These are phyloP conservation scores for Fusarium acutatum DNA, from an alignment of 2,329 filamentous ascomycete species.

Conservation along the genomic window DNA sequence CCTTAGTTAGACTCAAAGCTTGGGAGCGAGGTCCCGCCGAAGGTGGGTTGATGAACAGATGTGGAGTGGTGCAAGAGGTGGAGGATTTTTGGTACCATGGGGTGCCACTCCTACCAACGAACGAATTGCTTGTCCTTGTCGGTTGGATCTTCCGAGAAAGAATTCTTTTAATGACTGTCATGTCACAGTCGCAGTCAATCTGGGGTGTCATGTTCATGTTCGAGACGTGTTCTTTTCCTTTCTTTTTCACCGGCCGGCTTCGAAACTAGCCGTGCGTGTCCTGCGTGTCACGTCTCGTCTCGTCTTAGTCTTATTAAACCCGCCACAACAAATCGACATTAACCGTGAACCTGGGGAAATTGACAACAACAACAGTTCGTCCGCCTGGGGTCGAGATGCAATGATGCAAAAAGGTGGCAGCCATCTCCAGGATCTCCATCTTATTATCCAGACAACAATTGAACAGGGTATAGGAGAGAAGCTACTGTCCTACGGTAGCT, in stretches of 20 bases:
- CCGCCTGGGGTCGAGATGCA: background rate
- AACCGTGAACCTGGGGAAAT: conserved; percentile 7
- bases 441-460: conserved; percentile 13
- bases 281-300: background rate
- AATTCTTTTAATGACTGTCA: conserved; percentile 8
- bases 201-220: conserved; percentile 10
- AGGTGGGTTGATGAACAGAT: conserved; percentile 43
- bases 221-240: conserved; percentile 26
- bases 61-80: conserved; percentile 41
- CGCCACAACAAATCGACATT: background rate
- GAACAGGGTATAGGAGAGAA: background rate
- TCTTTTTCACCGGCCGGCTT: background rate
- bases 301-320: background rate
- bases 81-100: conserved; percentile 36
- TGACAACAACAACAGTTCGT: background rate
- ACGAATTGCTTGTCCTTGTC: conserved; percentile 21
- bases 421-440: conserved; percentile 28
- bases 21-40: conserved; percentile 44
- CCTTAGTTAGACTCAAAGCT: conserved; percentile 35
- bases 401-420: conserved; percentile 20
- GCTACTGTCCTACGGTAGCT: background rate
- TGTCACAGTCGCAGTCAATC: background rate
- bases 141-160: conserved; percentile 31
- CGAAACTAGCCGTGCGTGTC: conserved; percentile 4
- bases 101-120: conserved; percentile 24